Base-by-base conservation (phyloP, 495 filamentous ascomycete genomes). In the Xylaria curta region DNA sequence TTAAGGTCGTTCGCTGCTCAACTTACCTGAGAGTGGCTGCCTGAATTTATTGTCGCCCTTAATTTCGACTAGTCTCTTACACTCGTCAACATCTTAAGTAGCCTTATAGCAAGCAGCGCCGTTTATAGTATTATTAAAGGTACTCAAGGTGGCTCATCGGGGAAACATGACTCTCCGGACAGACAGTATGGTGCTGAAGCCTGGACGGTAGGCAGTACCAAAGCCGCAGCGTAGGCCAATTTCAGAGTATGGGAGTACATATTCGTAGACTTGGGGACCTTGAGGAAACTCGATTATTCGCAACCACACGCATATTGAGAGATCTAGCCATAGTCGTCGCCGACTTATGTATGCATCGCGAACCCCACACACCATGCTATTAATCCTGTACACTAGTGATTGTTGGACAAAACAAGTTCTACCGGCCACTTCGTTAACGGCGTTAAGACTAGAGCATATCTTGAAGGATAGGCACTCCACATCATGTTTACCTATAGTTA, bases 51-150 rank as follows among this genome's bases (percentile, higher is more conserved):
- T 65, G 24, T 46, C 44, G 7, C 26, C 62, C 28, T 65, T 65
- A 40, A 49, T 65, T 17, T 65, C 42, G 19, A 42, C 42, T 2
- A 65, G 44, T 36, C 26, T 68, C 31, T 68, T 59, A n/a, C 66
- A 68, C 36, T 54, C 66, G n/a, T 54, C 47, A 21, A 26, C 47
- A 58, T 68, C 36, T 15, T 68, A 68, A 4, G 81, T 76, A 38
- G 81, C 82, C 7, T 73, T 76, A 38, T 87, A 89, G 69, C 87
- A 89, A 8, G 83, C 78, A 0, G 85, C 80, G 0, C 80, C 85
- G 5, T 76, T 80, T 0, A 86, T 70, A 9, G 83, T 75, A 0
- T 62, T 36, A 70, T 87, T 84, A 3, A 89, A 78, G 1, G 78
- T 28, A 3, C 46, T 69, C 83, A 84, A 86, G 1, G 72, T 38